Base-by-base conservation (phyloP, 169 alveolate species). In the Theileria annulata region DNA sequence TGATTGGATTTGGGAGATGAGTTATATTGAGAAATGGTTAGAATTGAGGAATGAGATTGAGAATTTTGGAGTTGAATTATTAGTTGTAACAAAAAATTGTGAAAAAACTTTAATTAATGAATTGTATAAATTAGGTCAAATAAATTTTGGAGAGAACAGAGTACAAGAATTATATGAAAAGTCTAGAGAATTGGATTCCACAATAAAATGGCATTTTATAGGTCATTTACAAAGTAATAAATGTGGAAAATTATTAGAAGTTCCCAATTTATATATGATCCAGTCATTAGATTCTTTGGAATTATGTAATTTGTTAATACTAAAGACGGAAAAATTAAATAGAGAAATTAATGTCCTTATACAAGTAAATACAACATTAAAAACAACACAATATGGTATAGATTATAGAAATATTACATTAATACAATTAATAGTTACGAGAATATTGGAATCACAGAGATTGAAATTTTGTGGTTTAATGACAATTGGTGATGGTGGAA, bases 221-320 rank as follows among this genome's bases (percentile, higher is more conserved):
- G 99, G 99, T 10, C 97, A 96, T 80, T 67, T 97, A 19, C 97
- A 97, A 88, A 88, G 97, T 25, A 96, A 96, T 75, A 97, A 97
- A 86, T 95, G 92, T 10, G 94, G 91, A 64, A 73, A 91, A 75
- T 85, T 96, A 9, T 81, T 93, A 25, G 80, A 90, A 54, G 88
- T 95, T 30, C 88, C 92, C 51, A 95, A 94, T 79, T 77, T 96
- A 21, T 78, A 86, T 58, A 87, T 92, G 59, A 79, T 97, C 23
- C 97, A 97, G 79, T 86, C 98, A 23, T 84, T 97, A 2, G 99
- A 97, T 79, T 81, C 95, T 58, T 60, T 88, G 47, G 92, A 94
- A 86, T 85, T 95, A 60, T 99, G 98, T 13, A 87, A 93, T 25
- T 56, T 54, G 47, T 78, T 87, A 15, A 0, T 48, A 75, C 25